These are phyloP conservation scores for Kodamaea leandrae DNA, from an alignment of 805 yeast species.

Conservation along the genomic window DNA sequence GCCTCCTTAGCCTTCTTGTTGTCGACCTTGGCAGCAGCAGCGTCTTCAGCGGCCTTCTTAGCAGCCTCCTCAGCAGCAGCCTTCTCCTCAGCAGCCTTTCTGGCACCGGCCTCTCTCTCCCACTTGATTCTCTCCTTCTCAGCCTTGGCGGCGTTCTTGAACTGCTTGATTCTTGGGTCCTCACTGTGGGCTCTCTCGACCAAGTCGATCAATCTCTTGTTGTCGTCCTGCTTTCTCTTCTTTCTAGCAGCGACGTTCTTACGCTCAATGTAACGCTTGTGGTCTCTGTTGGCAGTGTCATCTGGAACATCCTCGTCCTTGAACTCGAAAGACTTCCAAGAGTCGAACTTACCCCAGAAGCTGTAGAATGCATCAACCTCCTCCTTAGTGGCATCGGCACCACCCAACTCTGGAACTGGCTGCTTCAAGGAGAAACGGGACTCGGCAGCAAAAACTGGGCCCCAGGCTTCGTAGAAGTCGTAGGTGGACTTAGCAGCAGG, in stretches of 20 bases:
- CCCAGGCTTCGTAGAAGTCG: slow-evolving; percentile 91
- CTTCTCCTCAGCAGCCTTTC: slow-evolving; percentile 92
- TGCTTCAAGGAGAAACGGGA: slow-evolving; percentile 88
- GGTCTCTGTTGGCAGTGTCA: slow-evolving; percentile 98
- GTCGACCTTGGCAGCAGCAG: slow-evolving; percentile 55
- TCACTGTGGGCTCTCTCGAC: slow-evolving; percentile 85
- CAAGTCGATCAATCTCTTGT: slow-evolving; percentile 78
- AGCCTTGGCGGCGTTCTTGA: slow-evolving; percentile 91
- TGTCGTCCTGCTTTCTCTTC: slow-evolving; percentile 97
- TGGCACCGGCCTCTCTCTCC: slow-evolving; percentile 97
- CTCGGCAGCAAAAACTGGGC: slow-evolving; percentile 86
- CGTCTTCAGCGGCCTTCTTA: slow-evolving; percentile 72
- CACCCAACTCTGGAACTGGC: slow-evolving; percentile 85
- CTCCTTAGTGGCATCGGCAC: slow-evolving; percentile 60
- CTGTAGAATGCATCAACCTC: slow-evolving; percentile 86
- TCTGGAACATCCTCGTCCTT: slow-evolving; percentile 99
- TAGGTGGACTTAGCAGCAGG: slow-evolving; percentile 65
- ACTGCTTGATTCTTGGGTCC: slow-evolving; percentile 92
- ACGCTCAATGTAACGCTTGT: slow-evolving; percentile 97
- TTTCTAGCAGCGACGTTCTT: slow-evolving; percentile 95
- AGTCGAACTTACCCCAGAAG: slow-evolving; percentile 91
- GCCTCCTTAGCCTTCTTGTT: slow-evolving; percentile 87
- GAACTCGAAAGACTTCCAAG: slow-evolving; percentile 98
- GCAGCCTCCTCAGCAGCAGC: slow-evolving; percentile 85
- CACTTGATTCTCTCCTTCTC: slow-evolving; percentile 94